Percentiles rank a stretch among this genome's conserved stretches.
phyloP scores from a whole-genome alignment of 1,139 yeast genomes.

The Saccharomyces hybrid region DNA sequence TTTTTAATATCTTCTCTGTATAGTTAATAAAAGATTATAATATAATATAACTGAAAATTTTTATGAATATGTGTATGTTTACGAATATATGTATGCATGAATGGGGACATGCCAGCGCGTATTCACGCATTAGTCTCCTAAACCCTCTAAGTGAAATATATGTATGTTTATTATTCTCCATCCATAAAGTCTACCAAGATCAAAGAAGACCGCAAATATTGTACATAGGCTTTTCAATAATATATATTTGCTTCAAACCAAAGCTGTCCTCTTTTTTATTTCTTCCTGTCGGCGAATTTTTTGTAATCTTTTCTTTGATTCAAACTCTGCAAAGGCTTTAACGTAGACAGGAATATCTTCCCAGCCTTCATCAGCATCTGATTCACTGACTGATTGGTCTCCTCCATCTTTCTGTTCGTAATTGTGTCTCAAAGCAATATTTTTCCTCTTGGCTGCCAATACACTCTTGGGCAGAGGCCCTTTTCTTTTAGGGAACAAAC shows the following conservation, averaged over 20 bases:
- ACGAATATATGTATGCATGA: neutral
- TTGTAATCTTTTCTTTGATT: slow-evolving; percentile 51
- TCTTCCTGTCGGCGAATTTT: slow-evolving; percentile 9
- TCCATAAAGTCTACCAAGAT: neutral
- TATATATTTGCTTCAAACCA: neutral
- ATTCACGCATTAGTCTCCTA: neutral
- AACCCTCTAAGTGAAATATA: neutral
- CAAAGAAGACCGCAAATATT: neutral
- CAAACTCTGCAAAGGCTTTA: slow-evolving; percentile 77
- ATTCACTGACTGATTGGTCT: slow-evolving; percentile 8
- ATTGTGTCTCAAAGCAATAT: slow-evolving; percentile 9
- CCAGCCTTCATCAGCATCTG: slow-evolving; percentile 46
- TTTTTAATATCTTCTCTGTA: neutral
- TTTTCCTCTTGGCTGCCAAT: slow-evolving; percentile 23
- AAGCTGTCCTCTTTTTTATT: slow-evolving; percentile 6
- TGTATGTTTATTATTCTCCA: neutral
- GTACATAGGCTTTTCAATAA: neutral
- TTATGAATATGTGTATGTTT: neutral
- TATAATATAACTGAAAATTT: neutral
- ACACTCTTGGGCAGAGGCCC: slow-evolving; percentile 32
- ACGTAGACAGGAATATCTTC: slow-evolving; percentile 68
- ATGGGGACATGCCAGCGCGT: neutral
- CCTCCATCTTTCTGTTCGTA: slow-evolving; percentile 10
- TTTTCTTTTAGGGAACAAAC: slow-evolving; percentile 30
- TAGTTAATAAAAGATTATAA: neutral